Evolutionary conservation across 2,329 filamentous ascomycete species (phyloP), one percentile per base, ranked within the genome.

Genomic region (Arthroderma uncinatum): DNA sequence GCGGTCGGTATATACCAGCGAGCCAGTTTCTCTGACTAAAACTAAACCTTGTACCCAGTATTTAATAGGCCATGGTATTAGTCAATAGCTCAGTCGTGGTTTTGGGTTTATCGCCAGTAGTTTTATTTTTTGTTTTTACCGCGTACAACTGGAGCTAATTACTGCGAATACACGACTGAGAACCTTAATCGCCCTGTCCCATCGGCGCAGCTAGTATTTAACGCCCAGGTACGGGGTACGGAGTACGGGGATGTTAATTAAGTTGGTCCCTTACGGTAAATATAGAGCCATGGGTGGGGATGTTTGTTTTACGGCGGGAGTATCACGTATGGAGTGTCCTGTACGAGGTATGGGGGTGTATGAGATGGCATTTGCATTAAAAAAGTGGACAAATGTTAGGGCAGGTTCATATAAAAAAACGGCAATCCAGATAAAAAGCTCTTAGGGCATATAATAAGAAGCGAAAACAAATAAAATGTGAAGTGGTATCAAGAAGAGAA

Each of bases 401-500:
- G 40, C 19, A n/a, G 36, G 28, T 25, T 23, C 50, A 53, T 34
- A 54, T 12, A 16, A 42, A 25, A 14, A 19, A 21, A n/a, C n/a
- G n/a, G n/a, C 14, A 40, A 30, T 8, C 10, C n/a, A 33, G 30
- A 33, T 10, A 33, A 33, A 33, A 33, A 33, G n/a, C n/a, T 33
- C 30, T 33, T 33, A 5, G 30, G 30, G 30, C 30, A 33, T 33
- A 33, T 33, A 33, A 33, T 10, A 10, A 19, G 7, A 19, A 8
- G 4, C n/a, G 4, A 16, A 40, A 19, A 19, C 8, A 19, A 40
- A 40, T 4, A 19, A 40, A 30, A 56, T n/a, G 25, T 42, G 48
- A 39, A 54, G 23, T 47, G 21, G 42, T 37, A 57, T 25, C 58
- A 39, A 28, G 50, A 59, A 59, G 8, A 42, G 36, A 56, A 58